Percentiles rank a stretch among this genome's conserved stretches.
phyloP scores from a whole-genome alignment of 2,329 filamentous ascomycete species.

The Xylariales sp. region DNA sequence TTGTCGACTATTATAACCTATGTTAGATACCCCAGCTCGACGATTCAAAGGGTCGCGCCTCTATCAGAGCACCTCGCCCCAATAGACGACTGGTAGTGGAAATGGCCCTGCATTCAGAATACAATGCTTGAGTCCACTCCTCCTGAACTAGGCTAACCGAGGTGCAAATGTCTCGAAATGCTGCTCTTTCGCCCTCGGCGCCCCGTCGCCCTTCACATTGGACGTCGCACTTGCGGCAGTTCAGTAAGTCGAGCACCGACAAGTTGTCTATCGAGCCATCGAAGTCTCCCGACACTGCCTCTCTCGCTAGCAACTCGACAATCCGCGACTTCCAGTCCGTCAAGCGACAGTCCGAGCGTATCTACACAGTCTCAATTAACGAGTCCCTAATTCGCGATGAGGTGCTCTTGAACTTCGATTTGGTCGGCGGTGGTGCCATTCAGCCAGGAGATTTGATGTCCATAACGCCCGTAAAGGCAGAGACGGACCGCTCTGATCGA shows the following conservation, averaged over 20 bases:
- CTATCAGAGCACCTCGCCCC: neutral
- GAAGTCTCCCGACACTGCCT: constrained; percentile 61
- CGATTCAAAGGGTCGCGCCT: neutral
- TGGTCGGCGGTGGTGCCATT: constrained; percentile 72
- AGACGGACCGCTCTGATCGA: constrained; percentile 58
- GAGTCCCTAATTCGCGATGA: constrained; percentile 83
- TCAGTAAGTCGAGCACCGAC: constrained; percentile 62
- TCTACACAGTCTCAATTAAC: constrained; percentile 70
- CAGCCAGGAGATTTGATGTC: constrained; percentile 77
- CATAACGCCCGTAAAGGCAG: constrained; percentile 71
- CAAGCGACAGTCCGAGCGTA: constrained; percentile 54
- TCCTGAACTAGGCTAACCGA: constrained; percentile 42
- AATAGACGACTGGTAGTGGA: neutral
- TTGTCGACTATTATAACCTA: neutral
- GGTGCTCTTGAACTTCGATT: constrained; percentile 80
- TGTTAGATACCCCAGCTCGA: neutral
- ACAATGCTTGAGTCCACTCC: constrained; percentile 25
- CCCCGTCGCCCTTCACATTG: constrained; percentile 61
- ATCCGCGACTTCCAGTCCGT: constrained; percentile 51
- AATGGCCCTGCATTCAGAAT: constrained; percentile 8
- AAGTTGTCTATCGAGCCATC: constrained; percentile 54
- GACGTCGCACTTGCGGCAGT: constrained; percentile 65
- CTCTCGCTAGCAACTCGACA: constrained; percentile 61
- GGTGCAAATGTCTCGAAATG: constrained; percentile 49
- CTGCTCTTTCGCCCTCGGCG: constrained; percentile 52